phyloP scores from a whole-genome alignment of 169 alveolate genomes.

The Babesia gibsoni region DNA sequence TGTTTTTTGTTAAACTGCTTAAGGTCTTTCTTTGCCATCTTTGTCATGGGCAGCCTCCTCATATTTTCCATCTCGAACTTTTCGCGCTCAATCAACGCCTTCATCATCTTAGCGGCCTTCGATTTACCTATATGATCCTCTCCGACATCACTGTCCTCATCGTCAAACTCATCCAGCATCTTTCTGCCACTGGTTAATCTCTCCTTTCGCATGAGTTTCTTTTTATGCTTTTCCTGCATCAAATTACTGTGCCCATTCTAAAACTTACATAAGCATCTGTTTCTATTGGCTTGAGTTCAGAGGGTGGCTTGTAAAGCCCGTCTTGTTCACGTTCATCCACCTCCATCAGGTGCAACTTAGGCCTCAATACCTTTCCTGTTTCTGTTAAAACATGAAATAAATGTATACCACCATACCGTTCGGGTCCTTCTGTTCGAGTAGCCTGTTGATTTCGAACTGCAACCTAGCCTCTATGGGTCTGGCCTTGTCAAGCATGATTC shows the following conservation, averaged over 20 bases:
- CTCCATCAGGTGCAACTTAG: conserved; percentile 30
- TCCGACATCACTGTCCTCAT: background rate
- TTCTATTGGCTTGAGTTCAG: conserved; percentile 19
- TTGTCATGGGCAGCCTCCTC: conserved; percentile 57
- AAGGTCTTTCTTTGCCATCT: conserved; percentile 48
- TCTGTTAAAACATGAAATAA: background rate
- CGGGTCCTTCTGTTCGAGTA: conserved; percentile 23
- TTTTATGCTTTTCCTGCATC: conserved; percentile 18
- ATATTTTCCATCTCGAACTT: conserved; percentile 57
- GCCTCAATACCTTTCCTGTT: background rate
- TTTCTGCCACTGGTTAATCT: conserved; percentile 17
- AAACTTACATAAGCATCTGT: conserved; percentile 20
- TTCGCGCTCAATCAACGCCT: conserved; percentile 43
- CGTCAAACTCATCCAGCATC: conserved; percentile 12
- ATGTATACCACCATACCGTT: background rate
- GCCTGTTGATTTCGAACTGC: conserved; percentile 62
- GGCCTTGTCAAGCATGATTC: conserved; percentile 71
- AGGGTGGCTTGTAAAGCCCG: conserved; percentile 7
- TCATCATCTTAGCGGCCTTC: conserved; percentile 41
- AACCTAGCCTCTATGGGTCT: conserved; percentile 68
- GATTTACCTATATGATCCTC: background rate
- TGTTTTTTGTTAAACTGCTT: conserved; percentile 12
- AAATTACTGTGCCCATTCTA: background rate
- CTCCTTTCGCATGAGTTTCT: conserved; percentile 16
- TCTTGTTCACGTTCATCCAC: conserved; percentile 12